Percentiles rank a stretch among this genome's conserved stretches.
These are phyloP conservation scores for Russula earlei DNA, from an alignment of 768 basidiomycete species.

Conservation along the genomic window DNA sequence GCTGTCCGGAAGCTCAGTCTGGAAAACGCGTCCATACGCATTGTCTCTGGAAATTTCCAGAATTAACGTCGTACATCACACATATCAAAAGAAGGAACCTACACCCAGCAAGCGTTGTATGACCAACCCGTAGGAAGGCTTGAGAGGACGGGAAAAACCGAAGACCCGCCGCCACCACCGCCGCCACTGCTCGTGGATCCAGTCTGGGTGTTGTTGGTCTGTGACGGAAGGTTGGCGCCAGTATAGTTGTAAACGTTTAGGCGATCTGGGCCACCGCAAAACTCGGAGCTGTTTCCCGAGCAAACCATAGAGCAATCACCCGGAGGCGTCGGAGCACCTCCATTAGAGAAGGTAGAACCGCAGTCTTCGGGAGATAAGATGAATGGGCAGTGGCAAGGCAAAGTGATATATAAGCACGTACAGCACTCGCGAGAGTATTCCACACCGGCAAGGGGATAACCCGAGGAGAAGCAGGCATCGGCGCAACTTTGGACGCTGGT, in stretches of 20 bases:
- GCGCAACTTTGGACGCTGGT: slow-evolving; percentile 53
- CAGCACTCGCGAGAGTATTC: slow-evolving; percentile 47
- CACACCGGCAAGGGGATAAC: slow-evolving; percentile 31
- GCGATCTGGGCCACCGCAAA: slow-evolving; percentile 64
- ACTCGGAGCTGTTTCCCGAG: slow-evolving; percentile 49
- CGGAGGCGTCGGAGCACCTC: slow-evolving; percentile 37
- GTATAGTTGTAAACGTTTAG: slow-evolving; percentile 65
- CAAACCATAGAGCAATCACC: slow-evolving; percentile 61
- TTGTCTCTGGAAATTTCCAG: slow-evolving; percentile 36
- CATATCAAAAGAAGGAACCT: slow-evolving; percentile 5
- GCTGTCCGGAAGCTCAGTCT: slow-evolving; percentile 32
- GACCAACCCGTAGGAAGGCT: slow-evolving; percentile 14
- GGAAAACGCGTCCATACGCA: slow-evolving; percentile 52
- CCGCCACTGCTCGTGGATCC: slow-evolving; percentile 15
- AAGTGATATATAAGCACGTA: slow-evolving; percentile 20
- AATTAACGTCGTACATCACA: background rate
- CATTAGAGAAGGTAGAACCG: slow-evolving; percentile 36
- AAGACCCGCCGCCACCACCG: background rate
- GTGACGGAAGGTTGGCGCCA: slow-evolving; percentile 38
- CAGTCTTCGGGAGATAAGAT: slow-evolving; percentile 34
- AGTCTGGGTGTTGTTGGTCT: background rate
- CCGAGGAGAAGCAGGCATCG: slow-evolving; percentile 48
- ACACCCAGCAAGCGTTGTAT: slow-evolving; percentile 42
- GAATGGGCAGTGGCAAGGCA: background rate
- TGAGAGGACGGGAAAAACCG: slow-evolving; percentile 11